These are phyloP conservation scores for Tillandsia fasciculata DNA, from an alignment of 176 grass and related monocot species.

Conservation along the genomic window DNA sequence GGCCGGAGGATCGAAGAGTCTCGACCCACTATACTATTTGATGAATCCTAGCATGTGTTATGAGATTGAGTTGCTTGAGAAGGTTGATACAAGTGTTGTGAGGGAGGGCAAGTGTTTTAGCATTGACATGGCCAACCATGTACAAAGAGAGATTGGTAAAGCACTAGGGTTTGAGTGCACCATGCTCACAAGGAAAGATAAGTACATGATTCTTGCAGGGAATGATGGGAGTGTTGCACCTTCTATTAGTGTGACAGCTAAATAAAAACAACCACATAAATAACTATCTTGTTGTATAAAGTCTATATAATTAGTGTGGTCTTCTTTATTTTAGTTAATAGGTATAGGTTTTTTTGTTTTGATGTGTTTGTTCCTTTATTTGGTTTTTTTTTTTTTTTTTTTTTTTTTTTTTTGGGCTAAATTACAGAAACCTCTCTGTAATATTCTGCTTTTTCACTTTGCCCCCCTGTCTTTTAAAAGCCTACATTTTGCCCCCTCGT, in stretches of 20 bases:
- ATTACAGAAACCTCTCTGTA: no score
- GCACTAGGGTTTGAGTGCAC: constrained; percentile 6
- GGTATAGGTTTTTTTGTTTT: no score
- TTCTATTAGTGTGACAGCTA: background rate
- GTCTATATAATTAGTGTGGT: no score
- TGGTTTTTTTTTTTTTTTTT: no score
- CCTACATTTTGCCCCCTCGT: no score
- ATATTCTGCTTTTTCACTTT: no score
- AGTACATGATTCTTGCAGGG: constrained; percentile 6
- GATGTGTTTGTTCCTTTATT: no score
- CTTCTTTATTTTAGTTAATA: no score
- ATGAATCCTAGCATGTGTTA: background rate
- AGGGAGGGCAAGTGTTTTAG: background rate
- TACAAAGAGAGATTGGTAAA: background rate
- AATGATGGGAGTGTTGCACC: constrained; percentile 6
- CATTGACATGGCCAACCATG: constrained; percentile 5
- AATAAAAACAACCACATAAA: no score
- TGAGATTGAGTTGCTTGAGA: constrained; percentile 5
- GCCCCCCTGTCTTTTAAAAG: no score
- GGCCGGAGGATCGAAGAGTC: background rate
- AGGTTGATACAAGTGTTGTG: background rate
- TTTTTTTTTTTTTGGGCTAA: no score
- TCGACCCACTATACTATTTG: background rate
- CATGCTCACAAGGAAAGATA: background rate
- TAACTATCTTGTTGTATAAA: no score